Evolutionary conservation across 1,284 basidiomycete genomes (phyloP).

Genomic region (Tranzscheliella williamsii): DNA sequence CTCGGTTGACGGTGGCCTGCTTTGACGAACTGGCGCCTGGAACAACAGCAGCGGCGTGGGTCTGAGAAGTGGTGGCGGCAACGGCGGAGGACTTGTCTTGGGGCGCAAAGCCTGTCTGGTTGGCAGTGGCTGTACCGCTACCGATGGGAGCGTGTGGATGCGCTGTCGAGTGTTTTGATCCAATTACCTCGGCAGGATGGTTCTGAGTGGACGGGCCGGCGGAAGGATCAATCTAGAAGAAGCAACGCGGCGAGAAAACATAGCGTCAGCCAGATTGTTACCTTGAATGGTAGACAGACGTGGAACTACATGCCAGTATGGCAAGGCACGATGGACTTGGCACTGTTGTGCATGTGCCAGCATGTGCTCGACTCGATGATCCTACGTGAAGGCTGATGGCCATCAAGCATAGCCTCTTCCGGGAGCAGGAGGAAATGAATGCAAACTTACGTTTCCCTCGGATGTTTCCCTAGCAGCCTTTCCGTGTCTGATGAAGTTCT

Average conservation of each 20-base stretch:
- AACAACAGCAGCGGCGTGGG: constrained; percentile 15
- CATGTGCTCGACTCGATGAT: no score
- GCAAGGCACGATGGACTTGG: no score
- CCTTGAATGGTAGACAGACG: no score
- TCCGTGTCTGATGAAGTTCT: constrained; percentile 56
- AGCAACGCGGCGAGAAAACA: background rate
- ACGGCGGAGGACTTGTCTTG: constrained; percentile 22
- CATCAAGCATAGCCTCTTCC: no score
- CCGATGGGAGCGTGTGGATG: constrained; percentile 3
- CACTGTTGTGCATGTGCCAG: no score
- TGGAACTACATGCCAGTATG: no score
- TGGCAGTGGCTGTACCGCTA: constrained; percentile 2
- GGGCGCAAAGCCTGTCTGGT: constrained; percentile 20
- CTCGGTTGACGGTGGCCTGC: background rate
- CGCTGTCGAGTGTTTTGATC: background rate
- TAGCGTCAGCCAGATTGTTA: constrained; percentile 1
- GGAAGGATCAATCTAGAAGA: constrained; percentile 14
- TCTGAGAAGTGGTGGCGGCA: constrained; percentile 27
- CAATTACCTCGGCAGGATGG: constrained; percentile 18
- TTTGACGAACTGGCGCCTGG: constrained; percentile 1
- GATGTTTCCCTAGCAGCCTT: constrained; percentile 39
- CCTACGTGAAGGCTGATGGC: no score
- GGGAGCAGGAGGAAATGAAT: no score
- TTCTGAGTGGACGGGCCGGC: constrained; percentile 24
- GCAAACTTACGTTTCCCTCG: no score